Evolutionary conservation across 2,329 filamentous ascomycete genomes (phyloP).

Genomic region (Xylaria sp.): DNA sequence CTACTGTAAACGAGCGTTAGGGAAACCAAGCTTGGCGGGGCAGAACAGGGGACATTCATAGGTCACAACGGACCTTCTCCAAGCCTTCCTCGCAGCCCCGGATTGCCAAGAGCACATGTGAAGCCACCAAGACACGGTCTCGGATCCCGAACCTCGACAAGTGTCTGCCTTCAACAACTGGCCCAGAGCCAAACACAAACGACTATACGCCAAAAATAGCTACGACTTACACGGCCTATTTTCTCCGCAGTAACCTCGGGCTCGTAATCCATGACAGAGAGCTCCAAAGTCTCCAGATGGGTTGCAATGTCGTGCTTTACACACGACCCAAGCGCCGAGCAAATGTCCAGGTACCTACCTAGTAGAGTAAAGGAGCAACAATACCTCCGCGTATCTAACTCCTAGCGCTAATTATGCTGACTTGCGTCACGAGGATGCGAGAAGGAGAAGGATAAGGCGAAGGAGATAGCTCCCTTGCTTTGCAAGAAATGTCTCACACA

Average conservation of each 20-base stretch:
- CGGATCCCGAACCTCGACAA: slow-evolving; percentile 9
- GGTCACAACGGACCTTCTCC: slow-evolving; percentile 18
- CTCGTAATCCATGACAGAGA: not conserved
- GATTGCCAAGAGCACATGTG: slow-evolving; percentile 30
- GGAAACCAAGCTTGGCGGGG: slow-evolving; percentile 22
- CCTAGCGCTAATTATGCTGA: slow-evolving; percentile 15
- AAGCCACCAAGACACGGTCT: slow-evolving; percentile 33
- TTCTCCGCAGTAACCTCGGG: not conserved
- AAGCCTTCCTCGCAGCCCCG: slow-evolving; percentile 8
- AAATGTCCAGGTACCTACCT: not conserved
- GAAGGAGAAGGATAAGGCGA: not conserved
- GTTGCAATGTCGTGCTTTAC: not conserved
- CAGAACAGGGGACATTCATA: slow-evolving; percentile 31
- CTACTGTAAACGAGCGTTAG: not conserved
- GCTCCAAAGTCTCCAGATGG: not conserved
- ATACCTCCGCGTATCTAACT: not conserved
- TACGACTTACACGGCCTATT: not conserved
- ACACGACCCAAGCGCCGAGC: not conserved
- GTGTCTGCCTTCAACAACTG: not conserved
- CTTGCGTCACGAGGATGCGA: slow-evolving; percentile 1
- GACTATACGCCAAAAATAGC: not conserved
- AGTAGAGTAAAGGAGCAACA: slow-evolving; percentile 2
- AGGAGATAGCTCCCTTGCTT: not conserved
- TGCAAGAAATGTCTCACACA: slow-evolving; percentile 27
- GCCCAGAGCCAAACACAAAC: not conserved